phyloP scores from a whole-genome alignment of 345 rosid genomes.

The Eucalyptus paniculata region DNA sequence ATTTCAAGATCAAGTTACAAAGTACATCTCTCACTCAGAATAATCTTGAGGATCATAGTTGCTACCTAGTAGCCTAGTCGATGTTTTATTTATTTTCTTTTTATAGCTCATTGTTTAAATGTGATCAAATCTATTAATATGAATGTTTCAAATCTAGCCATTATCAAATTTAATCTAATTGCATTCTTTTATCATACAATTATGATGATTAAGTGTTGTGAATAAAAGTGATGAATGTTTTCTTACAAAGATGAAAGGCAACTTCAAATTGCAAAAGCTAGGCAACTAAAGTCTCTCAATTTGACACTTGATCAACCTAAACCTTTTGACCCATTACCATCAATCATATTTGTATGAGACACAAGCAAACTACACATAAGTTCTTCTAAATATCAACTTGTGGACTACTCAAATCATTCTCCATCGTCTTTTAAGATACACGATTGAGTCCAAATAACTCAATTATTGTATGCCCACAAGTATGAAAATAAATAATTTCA shows the following conservation, averaged over 20 bases:
- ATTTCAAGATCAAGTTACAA: neutral
- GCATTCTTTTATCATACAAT: neutral
- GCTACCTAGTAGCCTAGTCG: fast-evolving
- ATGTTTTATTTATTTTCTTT: neutral
- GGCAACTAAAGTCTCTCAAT: neutral
- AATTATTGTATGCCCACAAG: neutral
- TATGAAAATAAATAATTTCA: neutral
- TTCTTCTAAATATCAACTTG: neutral
- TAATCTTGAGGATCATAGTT: neutral
- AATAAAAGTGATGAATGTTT: neutral
- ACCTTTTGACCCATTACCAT: neutral
- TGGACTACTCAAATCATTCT: neutral
- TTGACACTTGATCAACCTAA: neutral
- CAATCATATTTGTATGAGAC: neutral
- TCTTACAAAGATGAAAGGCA: neutral
- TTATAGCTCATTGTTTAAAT: neutral
- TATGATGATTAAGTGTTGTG: neutral
- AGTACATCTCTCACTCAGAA: neutral
- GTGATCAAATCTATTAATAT: neutral
- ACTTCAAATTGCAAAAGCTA: neutral
- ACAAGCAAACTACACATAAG: neutral
- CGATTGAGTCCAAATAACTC: neutral
- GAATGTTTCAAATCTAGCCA: neutral
- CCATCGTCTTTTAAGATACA: neutral
- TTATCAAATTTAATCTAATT: neutral